phyloP scores from a whole-genome alignment of 2,329 filamentous ascomycete species.

The Pseudocercospora fijiensis region DNA sequence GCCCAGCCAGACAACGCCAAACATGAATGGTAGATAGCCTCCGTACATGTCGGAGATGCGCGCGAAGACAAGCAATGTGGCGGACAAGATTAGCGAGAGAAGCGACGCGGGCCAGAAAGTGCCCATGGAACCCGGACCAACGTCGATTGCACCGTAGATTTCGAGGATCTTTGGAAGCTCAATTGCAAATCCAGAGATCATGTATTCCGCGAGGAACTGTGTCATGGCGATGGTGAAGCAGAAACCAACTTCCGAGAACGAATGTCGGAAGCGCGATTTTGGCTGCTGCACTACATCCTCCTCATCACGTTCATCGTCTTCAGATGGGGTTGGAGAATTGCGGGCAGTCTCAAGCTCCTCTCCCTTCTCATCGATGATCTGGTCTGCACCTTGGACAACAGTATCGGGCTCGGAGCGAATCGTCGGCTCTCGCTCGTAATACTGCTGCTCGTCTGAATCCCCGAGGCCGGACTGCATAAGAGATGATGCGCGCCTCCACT shows the following conservation, averaged over 20 bases:
- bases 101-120: conserved; percentile 40
- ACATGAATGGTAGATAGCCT: conserved; percentile 40
- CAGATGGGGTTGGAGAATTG: conserved; percentile 4
- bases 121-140: conserved; percentile 25
- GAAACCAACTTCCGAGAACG: conserved; percentile 37
- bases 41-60: conserved; percentile 40
- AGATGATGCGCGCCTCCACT: conserved; percentile 31
- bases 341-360: background rate
- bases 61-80: conserved; percentile 37
- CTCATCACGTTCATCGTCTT: background rate
- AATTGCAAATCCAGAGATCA: conserved; percentile 41
- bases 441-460: conserved; percentile 10
- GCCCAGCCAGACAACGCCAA: conserved; percentile 37
- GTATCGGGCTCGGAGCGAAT: conserved; percentile 19
- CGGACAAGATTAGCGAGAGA: conserved; percentile 38
- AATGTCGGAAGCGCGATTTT: conserved; percentile 32
- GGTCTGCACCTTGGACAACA: conserved; percentile 4
- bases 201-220: conserved; percentile 40
- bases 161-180: conserved; percentile 35
- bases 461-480: conserved; percentile 20
- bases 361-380: conserved; percentile 12
- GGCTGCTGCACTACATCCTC: conserved; percentile 6
- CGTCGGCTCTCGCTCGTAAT: conserved; percentile 14
- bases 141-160: conserved; percentile 6
- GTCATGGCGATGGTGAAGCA: conserved; percentile 40